These are phyloP conservation scores for Tulasnella sp. DNA, from an alignment of 768 basidiomycete genomes.

Conservation along the genomic window DNA sequence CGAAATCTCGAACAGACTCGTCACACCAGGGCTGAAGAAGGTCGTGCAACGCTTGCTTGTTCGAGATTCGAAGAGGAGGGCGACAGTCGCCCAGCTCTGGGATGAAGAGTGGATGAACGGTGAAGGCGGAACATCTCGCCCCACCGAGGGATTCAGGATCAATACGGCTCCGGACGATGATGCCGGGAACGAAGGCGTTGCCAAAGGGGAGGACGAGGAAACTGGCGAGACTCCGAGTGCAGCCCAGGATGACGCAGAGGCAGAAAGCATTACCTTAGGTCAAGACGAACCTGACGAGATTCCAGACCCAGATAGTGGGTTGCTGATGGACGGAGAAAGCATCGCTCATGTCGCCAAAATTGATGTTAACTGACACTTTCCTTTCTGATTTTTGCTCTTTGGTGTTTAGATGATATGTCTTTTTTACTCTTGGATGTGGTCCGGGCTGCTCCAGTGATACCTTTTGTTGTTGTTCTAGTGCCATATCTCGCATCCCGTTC, in stretches of 20 bases:
- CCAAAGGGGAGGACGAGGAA: constrained; percentile 10
- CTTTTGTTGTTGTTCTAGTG: neutral
- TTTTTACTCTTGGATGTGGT: neutral
- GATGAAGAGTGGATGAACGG: constrained; percentile 42
- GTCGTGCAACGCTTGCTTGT: constrained; percentile 59
- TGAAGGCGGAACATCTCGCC: constrained; percentile 31
- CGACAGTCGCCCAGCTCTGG: constrained; percentile 57
- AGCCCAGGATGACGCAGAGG: neutral
- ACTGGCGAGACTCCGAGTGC: neutral
- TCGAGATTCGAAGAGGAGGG: constrained; percentile 58
- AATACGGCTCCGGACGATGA: constrained; percentile 5
- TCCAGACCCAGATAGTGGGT: constrained; percentile 5
- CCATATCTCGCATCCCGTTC: neutral
- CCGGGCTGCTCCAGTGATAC: neutral
- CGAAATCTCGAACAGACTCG: constrained; percentile 30
- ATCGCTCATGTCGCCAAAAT: constrained; percentile 12
- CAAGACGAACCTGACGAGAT: neutral
- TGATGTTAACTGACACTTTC: constrained; percentile 8
- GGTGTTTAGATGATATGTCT: neutral
- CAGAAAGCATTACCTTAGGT: neutral
- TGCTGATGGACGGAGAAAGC: constrained; percentile 13
- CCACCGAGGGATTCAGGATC: constrained; percentile 15
- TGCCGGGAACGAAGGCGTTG: neutral
- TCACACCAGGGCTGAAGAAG: constrained; percentile 39
- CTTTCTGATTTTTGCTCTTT: neutral